Base-by-base conservation (phyloP, 1,284 basidiomycete species). In the Ceratobasidium sp. region DNA sequence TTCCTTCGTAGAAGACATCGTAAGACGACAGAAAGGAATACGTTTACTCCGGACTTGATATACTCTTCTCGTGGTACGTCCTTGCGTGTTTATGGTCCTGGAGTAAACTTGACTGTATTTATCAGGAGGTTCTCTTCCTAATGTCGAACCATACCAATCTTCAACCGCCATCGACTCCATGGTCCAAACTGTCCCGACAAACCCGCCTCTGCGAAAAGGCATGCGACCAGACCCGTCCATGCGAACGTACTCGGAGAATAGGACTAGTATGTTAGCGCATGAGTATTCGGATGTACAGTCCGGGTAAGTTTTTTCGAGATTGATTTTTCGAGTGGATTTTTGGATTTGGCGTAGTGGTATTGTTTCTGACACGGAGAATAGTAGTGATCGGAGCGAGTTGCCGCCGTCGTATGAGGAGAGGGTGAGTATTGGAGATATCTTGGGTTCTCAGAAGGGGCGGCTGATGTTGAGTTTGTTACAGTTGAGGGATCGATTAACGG, bases 371-470 rank as follows among this genome's bases (percentile, higher is more conserved):
- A 9, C 15, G 20, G 61, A 44, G 61, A 44, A 40, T 42, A 46
- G 61, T 23, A 44, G 40, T 46, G 40, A 44, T 44, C 61, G 15
- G n/a, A 44, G 61, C 20, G 61, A 64, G 10, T 44, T 46, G 40
- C 42, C 42, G 3, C 61, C 61, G 40, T 46, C 42, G 61, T 64
- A 64, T n/a, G 61, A 64, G 23, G 61, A n/a, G 10, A 7, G 61
- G 39, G 61, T 46, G 42, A 64, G 42, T 64, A 33, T 33, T 33
- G 39, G 18, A 33, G 2, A 18, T 33, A 42, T n/a, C 28, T 64
- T 33, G 6, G 46, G 23, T 64, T 26, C 26, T 58, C 26, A 6
- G 23, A 12, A 10, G 18, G 9, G 26, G 55, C 20, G n/a, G 15
- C 26, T 58, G n/a, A 58, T 12, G 7, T 20, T 40, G 33, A 20